Base-by-base conservation (phyloP, 2,329 filamentous ascomycete genomes). In the Whalleya microplaca region DNA sequence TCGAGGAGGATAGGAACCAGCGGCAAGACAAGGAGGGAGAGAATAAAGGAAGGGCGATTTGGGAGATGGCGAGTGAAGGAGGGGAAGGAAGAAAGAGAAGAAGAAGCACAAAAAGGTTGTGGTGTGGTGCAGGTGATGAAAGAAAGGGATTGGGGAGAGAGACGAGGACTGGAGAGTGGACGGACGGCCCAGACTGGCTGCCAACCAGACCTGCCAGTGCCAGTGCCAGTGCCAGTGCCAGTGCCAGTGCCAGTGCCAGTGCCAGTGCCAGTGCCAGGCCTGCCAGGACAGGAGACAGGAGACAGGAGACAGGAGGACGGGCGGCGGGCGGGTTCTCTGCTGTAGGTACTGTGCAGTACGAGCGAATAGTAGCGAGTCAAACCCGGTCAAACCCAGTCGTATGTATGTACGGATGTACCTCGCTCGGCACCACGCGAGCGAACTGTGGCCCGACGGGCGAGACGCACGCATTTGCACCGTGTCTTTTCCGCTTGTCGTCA, bases 1-100 rank as follows among this genome's bases (percentile, higher is more conserved):
- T 65, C 62, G 65, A 69, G 66, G 63, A 68, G 61, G 68, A 71
- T 67, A 68, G 67, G 63, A 71, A 67, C 70, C 66, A 70, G 68
- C 68, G 65, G 64, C 66, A 61, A 68, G 55, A 65, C 51, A 66
- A 71, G 65, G 71, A 66, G 69, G 66, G 64, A 65, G 62, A 66
- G 63, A 65, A 69, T 63, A 69, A 71, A 71, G 68, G 68, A 72
- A 71, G 68, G 68, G 64, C 63, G 63, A 62, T 62, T 61, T 60
- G 61, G 60, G 58, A 65, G 68, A 65, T 64, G 61, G 66, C 63
- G 64, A 63, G 62, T 55, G 62, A 65, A 64, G 64, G 62, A 65
- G 67, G 64, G 66, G 67, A 61, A 49, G 52, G 56, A 64, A 60
- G 65, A 67, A 66, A 66, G 65, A 68, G 67, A 67, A 67, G 68